Conservation (phyloP, 23 red algal species). For the Gracilaria gracilis region DNA sequence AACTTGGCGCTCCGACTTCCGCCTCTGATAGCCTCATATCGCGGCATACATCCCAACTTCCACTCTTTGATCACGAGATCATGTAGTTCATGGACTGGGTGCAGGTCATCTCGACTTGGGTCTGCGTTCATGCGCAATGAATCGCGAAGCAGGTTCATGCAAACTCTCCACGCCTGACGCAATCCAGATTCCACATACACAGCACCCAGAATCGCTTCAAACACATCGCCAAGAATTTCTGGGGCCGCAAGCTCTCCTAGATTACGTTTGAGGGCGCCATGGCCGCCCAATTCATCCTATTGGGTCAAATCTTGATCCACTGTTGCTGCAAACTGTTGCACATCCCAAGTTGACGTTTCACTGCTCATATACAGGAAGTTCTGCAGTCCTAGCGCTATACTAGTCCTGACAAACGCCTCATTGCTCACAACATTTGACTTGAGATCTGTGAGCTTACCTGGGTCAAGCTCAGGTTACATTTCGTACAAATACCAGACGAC, state of each 20-base stretch:
- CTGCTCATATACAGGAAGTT: slow-evolving; percentile 57
- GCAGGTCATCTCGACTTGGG: slow-evolving; percentile 46
- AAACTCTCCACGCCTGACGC: slow-evolving; percentile 51
- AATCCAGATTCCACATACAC: slow-evolving; percentile 71
- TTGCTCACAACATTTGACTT: slow-evolving; percentile 78
- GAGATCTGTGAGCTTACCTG: slow-evolving; percentile 69
- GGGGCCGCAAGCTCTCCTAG: slow-evolving; percentile 70
- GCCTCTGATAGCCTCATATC: slow-evolving; percentile 6
- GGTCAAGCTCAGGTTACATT: slow-evolving; percentile 68
- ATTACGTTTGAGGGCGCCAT: slow-evolving; percentile 36
- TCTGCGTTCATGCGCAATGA: slow-evolving; percentile 72
- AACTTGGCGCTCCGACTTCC: neutral
- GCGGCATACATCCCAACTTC: slow-evolving; percentile 24
- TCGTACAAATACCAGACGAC: slow-evolving; percentile 71
- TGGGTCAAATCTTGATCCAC: slow-evolving; percentile 45
- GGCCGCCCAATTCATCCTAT: slow-evolving; percentile 38
- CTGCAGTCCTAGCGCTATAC: slow-evolving; percentile 56
- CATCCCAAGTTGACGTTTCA: slow-evolving; percentile 8
- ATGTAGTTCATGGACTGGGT: slow-evolving; percentile 54
- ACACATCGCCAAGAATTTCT: slow-evolving; percentile 75
- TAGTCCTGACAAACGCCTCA: slow-evolving; percentile 61
- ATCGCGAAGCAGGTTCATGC: slow-evolving; percentile 55
- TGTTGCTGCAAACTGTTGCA: slow-evolving; percentile 52
- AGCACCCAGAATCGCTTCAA: slow-evolving; percentile 70
- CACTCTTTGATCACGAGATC: slow-evolving; percentile 51